phyloP scores from a whole-genome alignment of 345 rosid species.

The Syzygium jambos region DNA sequence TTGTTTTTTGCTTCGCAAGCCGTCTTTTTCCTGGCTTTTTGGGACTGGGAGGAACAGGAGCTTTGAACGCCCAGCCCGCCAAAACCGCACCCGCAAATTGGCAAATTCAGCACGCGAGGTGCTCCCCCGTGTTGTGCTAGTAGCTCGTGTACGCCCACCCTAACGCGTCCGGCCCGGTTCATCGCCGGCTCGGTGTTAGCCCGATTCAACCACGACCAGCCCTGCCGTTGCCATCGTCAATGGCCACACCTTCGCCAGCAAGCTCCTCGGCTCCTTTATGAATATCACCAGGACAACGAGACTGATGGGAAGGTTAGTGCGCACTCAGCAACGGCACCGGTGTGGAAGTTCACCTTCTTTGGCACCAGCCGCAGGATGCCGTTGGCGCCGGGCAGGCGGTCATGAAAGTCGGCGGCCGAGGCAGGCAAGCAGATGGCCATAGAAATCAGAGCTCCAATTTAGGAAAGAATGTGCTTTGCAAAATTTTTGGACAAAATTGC shows the following conservation, averaged over 20 bases:
- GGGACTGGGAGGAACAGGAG: too few species aligned
- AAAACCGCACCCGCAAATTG: constrained; percentile 9
- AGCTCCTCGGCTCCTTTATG: constrained; percentile 32
- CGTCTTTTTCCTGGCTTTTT: too few species aligned
- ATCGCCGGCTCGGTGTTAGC: constrained; percentile 51
- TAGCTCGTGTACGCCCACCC: constrained; percentile 63
- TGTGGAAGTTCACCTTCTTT: constrained; percentile 35
- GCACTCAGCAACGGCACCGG: constrained; percentile 36
- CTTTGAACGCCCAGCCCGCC: too few species aligned
- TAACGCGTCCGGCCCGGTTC: constrained; percentile 62
- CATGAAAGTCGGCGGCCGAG: constrained; percentile 26
- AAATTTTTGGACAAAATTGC: too few species aligned
- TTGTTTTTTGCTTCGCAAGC: too few species aligned
- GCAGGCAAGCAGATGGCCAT: constrained; percentile 36
- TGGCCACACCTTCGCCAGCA: constrained; percentile 28
- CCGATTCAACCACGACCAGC: constrained; percentile 27
- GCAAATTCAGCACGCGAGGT: constrained; percentile 50
- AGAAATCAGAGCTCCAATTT: constrained; percentile 3
- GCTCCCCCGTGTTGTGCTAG: constrained; percentile 51
- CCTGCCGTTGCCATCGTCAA: too few species aligned
- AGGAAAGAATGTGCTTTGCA: too few species aligned
- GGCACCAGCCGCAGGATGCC: constrained; percentile 34
- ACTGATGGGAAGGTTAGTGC: background rate
- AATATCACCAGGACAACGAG: constrained; percentile 16
- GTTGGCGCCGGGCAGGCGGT: constrained; percentile 19